phyloP scores from a whole-genome alignment of 352 stramenopile genomes.

The Hyphochytrium catenoides region DNA sequence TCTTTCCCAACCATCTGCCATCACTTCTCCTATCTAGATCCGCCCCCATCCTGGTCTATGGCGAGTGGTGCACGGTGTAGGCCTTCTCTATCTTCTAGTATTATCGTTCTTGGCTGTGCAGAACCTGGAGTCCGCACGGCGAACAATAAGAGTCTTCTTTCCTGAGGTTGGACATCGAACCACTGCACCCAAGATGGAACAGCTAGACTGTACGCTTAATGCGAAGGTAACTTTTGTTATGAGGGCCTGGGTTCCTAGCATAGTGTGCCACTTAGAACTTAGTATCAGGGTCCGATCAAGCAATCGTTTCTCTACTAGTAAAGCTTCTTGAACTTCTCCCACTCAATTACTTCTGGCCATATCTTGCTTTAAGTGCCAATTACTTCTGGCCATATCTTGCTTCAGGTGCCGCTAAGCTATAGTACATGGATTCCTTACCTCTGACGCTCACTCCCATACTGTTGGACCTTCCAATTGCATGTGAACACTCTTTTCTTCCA shows the following conservation, averaged over 20 bases:
- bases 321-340: too few relatives aligned
- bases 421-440: too few relatives aligned
- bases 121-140: slow-evolving; percentile 27
- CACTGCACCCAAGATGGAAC: slow-evolving; percentile 10
- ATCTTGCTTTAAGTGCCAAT: too few relatives aligned
- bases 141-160: slow-evolving; percentile 38
- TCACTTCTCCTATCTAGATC: slow-evolving; percentile 8
- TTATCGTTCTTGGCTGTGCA: slow-evolving; percentile 37
- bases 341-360: too few relatives aligned
- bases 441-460: too few relatives aligned
- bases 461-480: too few relatives aligned
- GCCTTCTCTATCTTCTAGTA: slow-evolving; percentile 41
- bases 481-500: background rate
- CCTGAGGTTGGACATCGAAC: slow-evolving; percentile 26
- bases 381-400: too few relatives aligned
- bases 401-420: too few relatives aligned
- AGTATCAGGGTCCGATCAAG: too few relatives aligned
- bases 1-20: background rate
- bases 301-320: too few relatives aligned
- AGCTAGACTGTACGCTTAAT: slow-evolving; percentile 39
- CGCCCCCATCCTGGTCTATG: slow-evolving; percentile 40
- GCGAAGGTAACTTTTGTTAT: slow-evolving; percentile 13
- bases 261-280: too few relatives aligned
- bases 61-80: slow-evolving; percentile 44
- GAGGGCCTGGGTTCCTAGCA: too few relatives aligned